These are phyloP conservation scores for Moniliella sp. DNA, from an alignment of 1,284 basidiomycete species.

Conservation along the genomic window DNA sequence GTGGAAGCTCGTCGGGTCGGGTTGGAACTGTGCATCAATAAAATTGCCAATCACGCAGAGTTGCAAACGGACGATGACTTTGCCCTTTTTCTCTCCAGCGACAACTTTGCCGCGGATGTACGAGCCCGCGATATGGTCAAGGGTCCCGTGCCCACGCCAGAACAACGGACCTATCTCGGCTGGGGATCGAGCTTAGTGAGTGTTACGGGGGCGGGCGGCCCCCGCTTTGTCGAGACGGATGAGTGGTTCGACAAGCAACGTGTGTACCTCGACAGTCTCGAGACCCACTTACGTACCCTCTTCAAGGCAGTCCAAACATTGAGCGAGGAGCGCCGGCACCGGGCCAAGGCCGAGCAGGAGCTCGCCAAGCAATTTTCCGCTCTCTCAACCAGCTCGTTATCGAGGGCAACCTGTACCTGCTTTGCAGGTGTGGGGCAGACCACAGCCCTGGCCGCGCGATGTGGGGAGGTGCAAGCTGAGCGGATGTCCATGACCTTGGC, in stretches of 20 bases:
- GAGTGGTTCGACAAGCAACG: conserved; percentile 91
- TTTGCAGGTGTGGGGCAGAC: conserved; percentile 31
- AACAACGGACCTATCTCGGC: conserved; percentile 25
- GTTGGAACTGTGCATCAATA: conserved; percentile 34
- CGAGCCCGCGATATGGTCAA: conserved; percentile 45
- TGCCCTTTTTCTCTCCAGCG: conserved; percentile 35
- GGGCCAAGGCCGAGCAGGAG: conserved; percentile 17
- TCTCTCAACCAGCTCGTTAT: conserved; percentile 30
- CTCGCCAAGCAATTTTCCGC: conserved; percentile 24
- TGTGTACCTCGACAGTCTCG: conserved; percentile 63
- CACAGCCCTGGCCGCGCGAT: conserved; percentile 16
- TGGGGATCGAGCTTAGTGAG: conserved; percentile 11
- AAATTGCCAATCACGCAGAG: conserved; percentile 35
- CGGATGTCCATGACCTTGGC: conserved; percentile 35
- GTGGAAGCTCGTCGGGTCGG: conserved; percentile 35
- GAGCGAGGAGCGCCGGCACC: conserved; percentile 51
- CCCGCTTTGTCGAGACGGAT: conserved; percentile 74
- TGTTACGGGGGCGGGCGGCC: too few species aligned
- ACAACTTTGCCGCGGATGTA: conserved; percentile 35
- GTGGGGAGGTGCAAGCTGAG: conserved; percentile 21
- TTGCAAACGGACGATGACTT: conserved; percentile 36
- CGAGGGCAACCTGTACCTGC: conserved; percentile 28
- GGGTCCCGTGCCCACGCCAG: conserved; percentile 24
- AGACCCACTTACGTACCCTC: conserved; percentile 62
- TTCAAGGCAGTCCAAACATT: conserved; percentile 64